Evolutionary conservation across 2,329 filamentous ascomycete species (phyloP), one percentile per base, ranked within the genome.

Genomic region (Penicillium expansum): DNA sequence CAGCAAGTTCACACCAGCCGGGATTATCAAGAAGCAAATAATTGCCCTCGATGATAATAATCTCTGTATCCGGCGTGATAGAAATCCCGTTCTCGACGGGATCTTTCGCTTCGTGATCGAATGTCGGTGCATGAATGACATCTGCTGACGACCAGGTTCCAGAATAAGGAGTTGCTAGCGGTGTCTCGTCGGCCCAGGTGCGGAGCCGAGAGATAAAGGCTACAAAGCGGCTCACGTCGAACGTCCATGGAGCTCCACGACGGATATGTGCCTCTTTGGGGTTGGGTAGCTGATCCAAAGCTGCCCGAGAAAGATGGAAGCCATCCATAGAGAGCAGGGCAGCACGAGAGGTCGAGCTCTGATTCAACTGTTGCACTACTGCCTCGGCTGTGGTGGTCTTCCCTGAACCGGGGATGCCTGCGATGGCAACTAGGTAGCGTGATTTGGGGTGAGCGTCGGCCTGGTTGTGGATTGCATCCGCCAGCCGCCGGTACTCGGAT

Each of bases 211-310:
- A 43, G 11, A 76, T 44, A 35, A 76, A 71, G 0, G 44, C 29
- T 1, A 74, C 44, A 30, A 76, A 70, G 0, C 64, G 60, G 1
- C 50, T 24, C 0, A 69, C 66, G 43, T 76, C 68, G 42, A 76
- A 76, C 0, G 74, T 76, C 69, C 71, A 76, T 1, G 69, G 72
- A 10, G 72, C 71, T 2, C 74, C 74, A 30, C 74, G 71, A 11
- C 73, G 69, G 5, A 65, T 55, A 45, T 74, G 67, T 14, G 74
- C 72, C 50, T 74, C 69, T 37, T 62, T 62, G 3, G 66, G 57
- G 38, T 76, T 68, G 5, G 71, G 70, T 10, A 76, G 62, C 4
- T 52, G 51, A 44, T 74, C 69, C 8, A 76, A 60, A 16, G 57
- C 58, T 18, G 62, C 58, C 11, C 70, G 65, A 1, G 71, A 61